Conservation (phyloP, 768 basidiomycete species). For the Agaricus subrufescens region DNA sequence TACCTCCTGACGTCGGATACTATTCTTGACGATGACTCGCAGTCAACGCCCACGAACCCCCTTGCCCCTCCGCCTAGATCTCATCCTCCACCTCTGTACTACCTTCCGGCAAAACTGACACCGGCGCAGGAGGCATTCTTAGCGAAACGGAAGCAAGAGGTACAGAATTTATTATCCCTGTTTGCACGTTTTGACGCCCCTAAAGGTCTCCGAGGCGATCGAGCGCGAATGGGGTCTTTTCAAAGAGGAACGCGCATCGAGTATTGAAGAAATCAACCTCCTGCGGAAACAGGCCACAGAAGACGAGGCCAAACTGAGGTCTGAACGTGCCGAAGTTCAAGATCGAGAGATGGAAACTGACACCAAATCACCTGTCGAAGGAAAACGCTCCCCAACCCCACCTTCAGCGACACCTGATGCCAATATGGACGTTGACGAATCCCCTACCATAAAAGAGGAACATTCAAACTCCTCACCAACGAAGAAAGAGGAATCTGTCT, state of each 20-base stretch:
- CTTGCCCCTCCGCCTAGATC: conserved; percentile 51
- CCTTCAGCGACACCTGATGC: conserved; percentile 16
- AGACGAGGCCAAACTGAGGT: conserved; percentile 52
- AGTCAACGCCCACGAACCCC: conserved; percentile 26
- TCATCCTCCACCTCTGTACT: conserved; percentile 75
- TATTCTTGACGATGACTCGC: conserved; percentile 41
- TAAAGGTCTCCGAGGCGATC: conserved; percentile 53
- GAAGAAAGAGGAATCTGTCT: conserved; percentile 48
- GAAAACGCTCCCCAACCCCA: conserved; percentile 8
- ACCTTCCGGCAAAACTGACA: conserved; percentile 65
- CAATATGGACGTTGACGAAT: conserved; percentile 37
- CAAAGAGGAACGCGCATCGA: conserved; percentile 50
- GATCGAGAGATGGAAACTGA: conserved; percentile 37
- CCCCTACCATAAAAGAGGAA: conserved; percentile 24
- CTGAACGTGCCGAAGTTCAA: conserved; percentile 24
- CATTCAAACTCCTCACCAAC: conserved; percentile 27
- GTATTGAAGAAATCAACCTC: conserved; percentile 56
- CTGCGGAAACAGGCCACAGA: conserved; percentile 64
- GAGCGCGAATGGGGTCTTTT: conserved; percentile 71
- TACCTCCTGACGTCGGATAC: conserved; percentile 73
- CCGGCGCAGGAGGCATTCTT: conserved; percentile 70
- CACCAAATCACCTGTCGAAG: conserved; percentile 15
- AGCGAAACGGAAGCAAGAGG: conserved; percentile 57
- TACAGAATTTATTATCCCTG: conserved; percentile 19
- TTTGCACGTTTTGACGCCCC: not conserved